Evolutionary conservation across 208 protist species (phyloP), one percentile per base, ranked within the genome.

Genomic region (Tetramitus jugosus): DNA sequence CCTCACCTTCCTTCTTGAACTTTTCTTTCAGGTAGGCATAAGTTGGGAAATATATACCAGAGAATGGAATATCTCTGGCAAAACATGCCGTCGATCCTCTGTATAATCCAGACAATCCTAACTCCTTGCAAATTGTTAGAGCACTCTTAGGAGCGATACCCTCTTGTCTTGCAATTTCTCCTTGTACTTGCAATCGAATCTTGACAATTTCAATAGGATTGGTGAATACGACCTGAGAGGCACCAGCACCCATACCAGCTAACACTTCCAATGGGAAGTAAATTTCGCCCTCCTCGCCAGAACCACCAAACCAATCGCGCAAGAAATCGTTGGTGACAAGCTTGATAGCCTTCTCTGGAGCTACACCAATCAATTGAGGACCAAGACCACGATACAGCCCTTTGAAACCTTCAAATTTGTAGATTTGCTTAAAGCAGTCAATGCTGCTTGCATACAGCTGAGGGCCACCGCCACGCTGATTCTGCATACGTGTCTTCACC

Each of bases 121-220:
- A 80, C 29, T 88, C 85, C n/a, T 67, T 69, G 13, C 80, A 65
- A 43, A 88, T 88, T 31, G n/a, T 0, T 3, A 83, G n/a, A 6
- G 86, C 85, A 29, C 46, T 56, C 49, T 86, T 86, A 31, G 75
- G 78, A 31, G 60, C 76, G 17, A 43, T 53, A 31, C 72, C 79
- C 52, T 33, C 35, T 0, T 49, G 53, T 49, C 75, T 45, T 8
- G 45, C 39, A 13, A 71, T 26, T 31, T 84, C 56, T 0, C 68
- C 72, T 69, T 88, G 85, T n/a, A 87, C 71, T 79, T 89, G 86
- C 1, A 90, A 76, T 42, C 87, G 49, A 72, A 90, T 90, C 61
- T 89, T 89, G 3, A 89, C 86, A 60, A 89, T 89, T 62, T 90
- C 87, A 8, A 90, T 69, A 53, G 87, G 87, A 78, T 90, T 90